Evolutionary conservation across 805 yeast genomes (phyloP).

Genomic region (Schwanniomyces polymorphus): DNA sequence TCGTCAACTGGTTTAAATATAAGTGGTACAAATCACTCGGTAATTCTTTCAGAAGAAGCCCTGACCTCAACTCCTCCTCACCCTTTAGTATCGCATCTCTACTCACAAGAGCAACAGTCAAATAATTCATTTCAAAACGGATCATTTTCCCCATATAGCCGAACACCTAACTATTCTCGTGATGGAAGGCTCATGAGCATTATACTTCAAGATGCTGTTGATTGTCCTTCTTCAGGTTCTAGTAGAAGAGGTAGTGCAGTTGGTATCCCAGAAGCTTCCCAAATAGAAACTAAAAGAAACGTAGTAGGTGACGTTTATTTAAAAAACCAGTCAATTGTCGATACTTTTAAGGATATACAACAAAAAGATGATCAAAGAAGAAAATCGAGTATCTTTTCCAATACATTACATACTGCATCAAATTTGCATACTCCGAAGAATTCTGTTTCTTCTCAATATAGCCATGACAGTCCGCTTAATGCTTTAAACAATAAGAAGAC

Average conservation of each 20-base stretch:
- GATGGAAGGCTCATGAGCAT: conserved; percentile 24
- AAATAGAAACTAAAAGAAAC: conserved; percentile 44
- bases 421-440: conserved; percentile 16
- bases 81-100: background rate
- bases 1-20: conserved; percentile 10
- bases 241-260: conserved; percentile 31
- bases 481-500: conserved; percentile 4
- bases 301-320: conserved; percentile 46
- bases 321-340: conserved; percentile 41
- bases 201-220: conserved; percentile 35
- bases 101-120: background rate
- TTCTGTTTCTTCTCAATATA: conserved; percentile 12
- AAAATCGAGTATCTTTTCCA: conserved; percentile 27
- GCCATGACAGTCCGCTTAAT: conserved; percentile 13
- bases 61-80: conserved; percentile 14
- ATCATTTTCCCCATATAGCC: conserved; percentile 5
- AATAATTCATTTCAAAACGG: conserved; percentile 11
- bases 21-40: conserved; percentile 19
- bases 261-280: conserved; percentile 38
- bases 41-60: conserved; percentile 32
- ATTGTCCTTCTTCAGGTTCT: conserved; percentile 23
- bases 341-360: conserved; percentile 44
- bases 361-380: conserved; percentile 40
- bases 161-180: conserved; percentile 20
- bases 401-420: conserved; percentile 6